Evolutionary conservation across 371 early-diverging fungal genomes (phyloP).

Genomic region (Actinomortierella wolfii): DNA sequence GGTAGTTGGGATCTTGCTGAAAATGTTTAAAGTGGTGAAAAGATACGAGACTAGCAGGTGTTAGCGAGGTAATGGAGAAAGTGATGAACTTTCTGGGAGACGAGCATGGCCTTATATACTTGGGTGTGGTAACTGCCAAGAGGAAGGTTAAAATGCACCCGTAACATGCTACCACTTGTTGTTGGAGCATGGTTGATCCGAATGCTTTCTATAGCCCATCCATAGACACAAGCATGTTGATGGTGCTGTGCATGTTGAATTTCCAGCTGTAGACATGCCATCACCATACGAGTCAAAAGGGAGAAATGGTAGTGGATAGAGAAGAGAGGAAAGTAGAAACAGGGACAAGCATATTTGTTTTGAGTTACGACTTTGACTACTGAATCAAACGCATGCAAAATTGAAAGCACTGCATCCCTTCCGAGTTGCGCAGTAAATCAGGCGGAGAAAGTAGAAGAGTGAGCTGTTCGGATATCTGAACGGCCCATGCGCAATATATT

Average conservation of each 20-base stretch:
- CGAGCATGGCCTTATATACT: slow-evolving; percentile 10
- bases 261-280: neutral
- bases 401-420: neutral
- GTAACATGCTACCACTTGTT: slow-evolving; percentile 5
- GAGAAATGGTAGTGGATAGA: neutral
- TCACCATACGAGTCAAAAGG: neutral
- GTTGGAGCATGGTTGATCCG: slow-evolving; percentile 13
- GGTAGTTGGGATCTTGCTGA: slow-evolving; percentile 7
- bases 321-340: too few species aligned
- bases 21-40: slow-evolving; percentile 9
- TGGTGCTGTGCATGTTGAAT: neutral
- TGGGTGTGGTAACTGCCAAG: too few species aligned
- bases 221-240: slow-evolving; percentile 1
- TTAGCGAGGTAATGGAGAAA: too few species aligned
- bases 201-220: slow-evolving; percentile 2
- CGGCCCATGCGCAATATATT: too few species aligned
- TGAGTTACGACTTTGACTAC: slow-evolving; percentile 1
- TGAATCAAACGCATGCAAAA: slow-evolving; percentile 4
- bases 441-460: neutral
- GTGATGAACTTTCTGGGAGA: slow-evolving; percentile 8
- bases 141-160: slow-evolving; percentile 4
- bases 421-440: too few species aligned
- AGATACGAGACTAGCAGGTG: too few species aligned
- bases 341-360: neutral
- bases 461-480: neutral